Evolutionary conservation across 2,329 filamentous ascomycete genomes (phyloP), one percentile per base, ranked within the genome.

Genomic region (Lasiodiplodia hormozganensis): DNA sequence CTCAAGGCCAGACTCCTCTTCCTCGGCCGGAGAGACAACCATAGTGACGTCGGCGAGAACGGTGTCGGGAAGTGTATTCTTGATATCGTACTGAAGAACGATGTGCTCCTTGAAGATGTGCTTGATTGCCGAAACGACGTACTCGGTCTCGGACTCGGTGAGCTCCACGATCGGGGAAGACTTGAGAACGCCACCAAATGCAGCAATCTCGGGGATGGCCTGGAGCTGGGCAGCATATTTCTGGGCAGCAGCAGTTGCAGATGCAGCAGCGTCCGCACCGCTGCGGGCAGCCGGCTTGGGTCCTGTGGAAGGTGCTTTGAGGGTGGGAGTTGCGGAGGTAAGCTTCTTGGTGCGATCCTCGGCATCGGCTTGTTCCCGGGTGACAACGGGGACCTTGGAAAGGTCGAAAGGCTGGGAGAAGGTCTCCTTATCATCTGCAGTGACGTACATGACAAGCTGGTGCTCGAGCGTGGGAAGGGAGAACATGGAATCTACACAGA

Each of bases 301-400:
- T 34, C 92, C 91, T 36, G 92, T 84, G 77, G 93, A 94, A 69
- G 95, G 94, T 36, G 95, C 93, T 82, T 98, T 98, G 84, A 98
- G 90, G 2, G 94, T 97, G 11, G 95, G 94, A 1, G 94, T 93
- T 18, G 93, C 92, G 21, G 93, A 93, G 2, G 93, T 97, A 74
- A 98, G 92, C 85, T 98, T 98, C 90, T 97, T 97, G 34, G 93
- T 97, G 74, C 95, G 89, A 81, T 98, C 96, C 80, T 97, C 95
- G 14, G 96, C 96, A 75, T 97, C 91, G 70, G 95, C 95, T 83
- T 99, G 94, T 80, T 98, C 96, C 69, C 96, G 90, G 23, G 94
- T 97, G 73, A 99, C 96, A 58, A 97, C 89, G 4, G 96, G 96
- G 56, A 99, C 92, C 76, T 91, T 90, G 74, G 91, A 89, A 75